Evolutionary conservation across 108 stramenopile genomes (phyloP), one percentile per base, ranked within the genome.

Genomic region (Cyclotella distinguenda): DNA sequence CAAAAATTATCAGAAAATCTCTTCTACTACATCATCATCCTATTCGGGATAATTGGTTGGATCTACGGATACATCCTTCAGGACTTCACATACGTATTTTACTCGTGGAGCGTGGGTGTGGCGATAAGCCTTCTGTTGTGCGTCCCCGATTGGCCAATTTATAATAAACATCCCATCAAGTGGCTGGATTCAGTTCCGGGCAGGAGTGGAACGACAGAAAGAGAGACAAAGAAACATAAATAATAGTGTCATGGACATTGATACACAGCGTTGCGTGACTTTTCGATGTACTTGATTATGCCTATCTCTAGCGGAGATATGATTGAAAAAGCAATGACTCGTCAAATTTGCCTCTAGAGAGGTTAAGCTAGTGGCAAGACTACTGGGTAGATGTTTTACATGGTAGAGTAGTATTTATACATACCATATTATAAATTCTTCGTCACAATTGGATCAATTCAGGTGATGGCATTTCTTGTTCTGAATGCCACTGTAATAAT

Each of bases 61-160:
- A 72, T 94, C n/a, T 84, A 89, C 60, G 92, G 92, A 6, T 90
- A 87, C 64, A 72, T 94, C 42, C 77, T 80, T 56, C 87, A 94
- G 81, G 89, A 94, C 62, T 94, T 94, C 58, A 75, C 77, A 9
- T 82, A 89, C 57, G 87, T 88, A 0, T 89, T 94, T 74, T 84
- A 94, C 36, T 82, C 84, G 33, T 94, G 92, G 92, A 67, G 84
- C 26, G 92, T 86, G 10, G 92, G 92, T 19, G 86, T 90, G 3
- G 76, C 52, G 13, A 62, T 93, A 46, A 88, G 87, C 36, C 58
- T 88, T 4, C 68, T 93, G 60, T 66, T 94, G 16, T 94, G 92
- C 57, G 92, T 94, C 33, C 92, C 92, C 35, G 92, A 94, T 74
- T 94, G 92, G 92, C 92, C 92, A 8, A 84, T 90, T 62, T 94